Base-by-base conservation (phyloP, 2,329 filamentous ascomycete genomes). In the Nemania bipapillata region DNA sequence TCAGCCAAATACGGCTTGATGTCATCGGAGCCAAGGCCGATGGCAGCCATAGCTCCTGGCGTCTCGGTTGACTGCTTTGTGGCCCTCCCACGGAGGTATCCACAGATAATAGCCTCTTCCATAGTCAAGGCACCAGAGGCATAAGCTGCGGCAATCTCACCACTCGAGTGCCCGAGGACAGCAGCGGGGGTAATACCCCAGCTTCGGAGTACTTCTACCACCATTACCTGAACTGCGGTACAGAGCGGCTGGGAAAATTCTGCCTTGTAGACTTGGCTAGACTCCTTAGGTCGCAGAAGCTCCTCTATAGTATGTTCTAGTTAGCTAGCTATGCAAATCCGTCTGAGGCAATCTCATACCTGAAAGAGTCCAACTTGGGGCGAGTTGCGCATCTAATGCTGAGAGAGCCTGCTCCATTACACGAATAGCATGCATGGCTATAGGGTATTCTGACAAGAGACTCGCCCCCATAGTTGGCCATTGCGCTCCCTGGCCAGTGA, bases 61-160 rank as follows among this genome's bases (percentile, higher is more conserved):
- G 20, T 71, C 55, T 50, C 59, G 22, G 69, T 70, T 20, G 56
- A 50, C 9, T 28, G 12, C 15, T 74, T 65, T 0, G 78, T 77
- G 20, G 73, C 77, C 26, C 76, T 56, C 20, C 83, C 83, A 3
- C 84, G 82, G 49, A 81, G 80, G 70, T 82, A 83, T 0, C 80
- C 78, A 5, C 80, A 76, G 8, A 80, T 74, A 17, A 84, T 81
- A 1, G 82, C 82, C 11, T 82, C 78, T 3, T 70, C 55, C 4
- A 77, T 73, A 0, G 76, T 74, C 2, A 85, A 68, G 3, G 73
- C 74, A 2, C 80, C 81, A 7, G 12, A 47, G 8, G 63, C 63
- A 56, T 55, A 61, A 7, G 63, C 63, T 1, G 63, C 63, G 3
- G 63, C 63, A 24, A 61, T 66, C 40, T 66, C 63, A 22, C 63